Evolutionary conservation across 768 basidiomycete species (phyloP).

Genomic region (Amanita molliuscula): DNA sequence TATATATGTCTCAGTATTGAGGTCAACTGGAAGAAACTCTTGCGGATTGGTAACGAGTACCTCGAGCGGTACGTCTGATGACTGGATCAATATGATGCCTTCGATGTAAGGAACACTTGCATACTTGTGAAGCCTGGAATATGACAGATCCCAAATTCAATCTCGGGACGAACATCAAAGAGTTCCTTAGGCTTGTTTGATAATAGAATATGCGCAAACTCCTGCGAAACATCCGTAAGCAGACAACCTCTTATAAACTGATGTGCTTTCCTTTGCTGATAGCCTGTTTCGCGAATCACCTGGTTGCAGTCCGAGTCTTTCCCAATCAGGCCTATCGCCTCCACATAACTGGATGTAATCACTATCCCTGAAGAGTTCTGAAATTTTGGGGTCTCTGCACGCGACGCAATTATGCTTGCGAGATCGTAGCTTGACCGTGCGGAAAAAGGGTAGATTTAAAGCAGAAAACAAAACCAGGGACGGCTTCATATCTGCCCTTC

Average conservation of each 20-base stretch:
- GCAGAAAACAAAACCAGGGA: constrained; percentile 70
- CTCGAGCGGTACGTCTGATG: constrained; percentile 63
- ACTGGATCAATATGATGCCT: background rate
- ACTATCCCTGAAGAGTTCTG: constrained; percentile 38
- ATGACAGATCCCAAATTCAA: constrained; percentile 82
- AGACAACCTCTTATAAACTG: background rate
- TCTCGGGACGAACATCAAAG: constrained; percentile 71
- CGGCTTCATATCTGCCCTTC: constrained; percentile 42
- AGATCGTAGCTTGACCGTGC: constrained; percentile 71
- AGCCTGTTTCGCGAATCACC: constrained; percentile 33
- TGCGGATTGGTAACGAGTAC: constrained; percentile 53
- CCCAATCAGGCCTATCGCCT: constrained; percentile 58
- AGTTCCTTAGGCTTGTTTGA: constrained; percentile 18
- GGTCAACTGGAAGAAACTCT: constrained; percentile 22
- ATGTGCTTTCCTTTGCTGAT: constrained; percentile 25
- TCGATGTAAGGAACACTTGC: constrained; percentile 13
- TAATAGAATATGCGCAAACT: constrained; percentile 11
- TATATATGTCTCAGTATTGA: constrained; percentile 34
- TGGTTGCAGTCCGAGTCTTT: constrained; percentile 35
- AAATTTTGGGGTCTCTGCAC: constrained; percentile 45
- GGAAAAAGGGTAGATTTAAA: constrained; percentile 58
- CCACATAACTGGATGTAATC: constrained; percentile 90
- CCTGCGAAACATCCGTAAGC: constrained; percentile 10
- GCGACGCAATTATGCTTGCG: constrained; percentile 64
- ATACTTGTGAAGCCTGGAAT: constrained; percentile 67